phyloP scores from a whole-genome alignment of 2,329 filamentous ascomycete species.

The Venturia pyrina region DNA sequence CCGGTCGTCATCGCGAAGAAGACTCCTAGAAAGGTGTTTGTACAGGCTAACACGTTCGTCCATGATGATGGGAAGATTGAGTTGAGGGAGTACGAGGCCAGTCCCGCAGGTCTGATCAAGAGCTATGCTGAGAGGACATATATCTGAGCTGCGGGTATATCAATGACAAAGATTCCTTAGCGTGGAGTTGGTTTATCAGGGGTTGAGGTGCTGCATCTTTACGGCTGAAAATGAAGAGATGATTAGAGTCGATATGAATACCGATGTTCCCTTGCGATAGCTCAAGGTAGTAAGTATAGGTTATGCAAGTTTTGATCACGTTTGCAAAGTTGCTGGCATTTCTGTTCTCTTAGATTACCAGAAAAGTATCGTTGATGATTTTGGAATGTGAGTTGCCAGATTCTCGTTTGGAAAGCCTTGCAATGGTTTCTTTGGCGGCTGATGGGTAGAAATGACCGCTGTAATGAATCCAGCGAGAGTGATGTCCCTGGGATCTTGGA shows the following conservation, averaged over 20 bases:
- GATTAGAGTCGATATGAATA: not conserved
- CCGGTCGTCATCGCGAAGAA: slow-evolving; percentile 66
- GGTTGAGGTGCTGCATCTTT: not conserved
- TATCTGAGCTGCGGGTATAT: slow-evolving; percentile 9
- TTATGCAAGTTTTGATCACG: no score
- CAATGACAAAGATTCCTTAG: not conserved
- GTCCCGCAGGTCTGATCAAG: slow-evolving; percentile 69
- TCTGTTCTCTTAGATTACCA: no score
- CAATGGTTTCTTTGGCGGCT: no score
- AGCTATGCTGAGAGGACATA: slow-evolving; percentile 41
- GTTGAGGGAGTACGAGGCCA: slow-evolving; percentile 79
- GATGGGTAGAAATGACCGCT: no score
- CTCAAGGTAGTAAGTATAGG: not conserved
- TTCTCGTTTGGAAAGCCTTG: no score
- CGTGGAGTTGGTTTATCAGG: not conserved
- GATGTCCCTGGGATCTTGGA: no score
- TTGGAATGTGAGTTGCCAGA: no score
- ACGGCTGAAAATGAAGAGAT: not conserved
- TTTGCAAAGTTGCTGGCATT: no score
- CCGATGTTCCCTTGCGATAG: not conserved
- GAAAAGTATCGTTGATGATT: no score
- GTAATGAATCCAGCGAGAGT: no score
- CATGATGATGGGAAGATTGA: slow-evolving; percentile 52
- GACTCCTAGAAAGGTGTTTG: slow-evolving; percentile 82
- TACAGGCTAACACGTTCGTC: slow-evolving; percentile 81